These are phyloP conservation scores for Ambrosia hybrid DNA, from an alignment of 140 eudicot species.

Conservation along the genomic window DNA sequence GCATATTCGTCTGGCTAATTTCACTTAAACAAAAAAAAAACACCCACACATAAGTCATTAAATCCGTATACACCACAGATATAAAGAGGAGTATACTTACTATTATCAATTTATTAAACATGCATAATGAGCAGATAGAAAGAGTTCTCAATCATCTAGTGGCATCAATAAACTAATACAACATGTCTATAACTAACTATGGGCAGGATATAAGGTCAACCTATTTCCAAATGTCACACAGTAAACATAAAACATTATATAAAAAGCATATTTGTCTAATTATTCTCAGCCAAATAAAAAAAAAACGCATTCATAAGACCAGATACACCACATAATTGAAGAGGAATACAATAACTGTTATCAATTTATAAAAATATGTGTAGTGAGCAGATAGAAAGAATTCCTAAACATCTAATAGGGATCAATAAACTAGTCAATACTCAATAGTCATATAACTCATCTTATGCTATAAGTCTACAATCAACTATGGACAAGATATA, in stretches of 20 bases:
- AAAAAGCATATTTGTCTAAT: too few relatives aligned
- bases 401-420: neutral
- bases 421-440: neutral
- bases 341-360: neutral
- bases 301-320: too few relatives aligned
- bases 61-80: too few relatives aligned
- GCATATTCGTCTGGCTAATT: neutral
- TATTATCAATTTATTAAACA: neutral
- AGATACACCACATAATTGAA: neutral
- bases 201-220: neutral
- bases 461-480: neutral
- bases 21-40: neutral
- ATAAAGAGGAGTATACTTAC: neutral
- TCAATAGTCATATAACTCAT: neutral
- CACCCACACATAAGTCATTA: neutral
- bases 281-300: too few relatives aligned
- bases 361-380: neutral
- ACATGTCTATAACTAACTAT: neutral
- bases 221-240: too few relatives aligned
- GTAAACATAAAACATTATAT: too few relatives aligned
- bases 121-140: neutral
- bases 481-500: neutral
- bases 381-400: neutral
- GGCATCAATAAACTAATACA: neutral
- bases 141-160: neutral